Evolutionary conservation across 331 rosid species (phyloP).

Genomic region (Rosa hybrid): DNA sequence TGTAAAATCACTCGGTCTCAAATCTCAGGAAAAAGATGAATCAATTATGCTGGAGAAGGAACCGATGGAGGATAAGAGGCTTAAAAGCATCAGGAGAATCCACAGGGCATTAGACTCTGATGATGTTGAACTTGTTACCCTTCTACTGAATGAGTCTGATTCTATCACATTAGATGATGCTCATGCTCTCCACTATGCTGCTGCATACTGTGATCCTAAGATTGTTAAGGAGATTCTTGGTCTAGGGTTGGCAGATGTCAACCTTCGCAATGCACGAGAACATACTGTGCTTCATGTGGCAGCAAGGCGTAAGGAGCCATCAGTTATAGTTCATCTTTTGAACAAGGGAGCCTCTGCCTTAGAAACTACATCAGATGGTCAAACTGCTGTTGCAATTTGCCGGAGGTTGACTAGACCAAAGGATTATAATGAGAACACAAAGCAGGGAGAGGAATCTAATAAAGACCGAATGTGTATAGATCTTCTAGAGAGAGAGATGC

Average conservation of each 20-base stretch:
- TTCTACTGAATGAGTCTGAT: constrained; percentile 65
- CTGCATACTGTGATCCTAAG: constrained; percentile 83
- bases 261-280: constrained; percentile 51
- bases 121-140: constrained; percentile 75
- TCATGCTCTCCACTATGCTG: constrained; percentile 74
- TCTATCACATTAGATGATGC: constrained; percentile 69
- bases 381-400: constrained; percentile 79
- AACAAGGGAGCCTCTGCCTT: constrained; percentile 65
- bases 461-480: constrained; percentile 80
- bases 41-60: constrained; percentile 40
- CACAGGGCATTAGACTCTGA: constrained; percentile 82
- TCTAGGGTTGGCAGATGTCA: constrained; percentile 55
- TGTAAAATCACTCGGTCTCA: constrained; percentile 41
- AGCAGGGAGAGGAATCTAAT: constrained; percentile 62
- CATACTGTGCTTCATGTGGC: constrained; percentile 78
- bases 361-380: constrained; percentile 72
- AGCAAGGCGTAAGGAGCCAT: constrained; percentile 82
- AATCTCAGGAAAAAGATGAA: constrained; percentile 38
- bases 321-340: constrained; percentile 65
- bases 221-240: constrained; percentile 70
- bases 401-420: constrained; percentile 76
- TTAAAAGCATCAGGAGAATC: constrained; percentile 55
- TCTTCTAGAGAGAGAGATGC: constrained; percentile 84
- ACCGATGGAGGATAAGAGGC: constrained; percentile 43
- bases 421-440: constrained; percentile 56